Conservation (phyloP, 768 basidiomycete genomes). For the Lactarius sp. region DNA sequence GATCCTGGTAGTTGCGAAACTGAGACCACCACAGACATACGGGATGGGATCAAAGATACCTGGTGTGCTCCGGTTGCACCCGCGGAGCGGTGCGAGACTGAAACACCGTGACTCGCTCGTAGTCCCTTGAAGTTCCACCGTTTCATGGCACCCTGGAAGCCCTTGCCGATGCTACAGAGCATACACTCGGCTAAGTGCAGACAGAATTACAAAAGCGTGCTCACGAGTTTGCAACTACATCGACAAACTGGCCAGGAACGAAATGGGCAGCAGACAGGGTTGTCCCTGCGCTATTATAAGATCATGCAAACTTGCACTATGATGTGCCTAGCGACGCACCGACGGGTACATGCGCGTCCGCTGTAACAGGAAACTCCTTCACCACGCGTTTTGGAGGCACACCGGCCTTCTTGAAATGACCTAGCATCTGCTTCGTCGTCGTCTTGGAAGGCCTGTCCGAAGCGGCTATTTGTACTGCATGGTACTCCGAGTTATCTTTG, state of each 20-base stretch:
- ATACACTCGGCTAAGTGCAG: background rate
- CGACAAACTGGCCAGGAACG: conserved; percentile 94
- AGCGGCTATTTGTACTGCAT: conserved; percentile 92
- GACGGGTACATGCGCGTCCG: conserved; percentile 85
- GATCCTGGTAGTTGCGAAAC: conserved; percentile 55
- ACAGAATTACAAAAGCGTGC: conserved; percentile 32
- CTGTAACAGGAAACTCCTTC: conserved; percentile 82
- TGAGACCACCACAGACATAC: background rate
- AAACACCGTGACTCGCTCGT: conserved; percentile 93
- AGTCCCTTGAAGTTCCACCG: conserved; percentile 90
- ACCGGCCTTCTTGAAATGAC: conserved; percentile 82
- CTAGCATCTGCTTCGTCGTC: conserved; percentile 74
- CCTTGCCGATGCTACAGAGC: conserved; percentile 79
- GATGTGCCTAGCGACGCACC: conserved; percentile 48
- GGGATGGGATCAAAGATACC: conserved; percentile 40
- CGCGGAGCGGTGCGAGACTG: conserved; percentile 85
- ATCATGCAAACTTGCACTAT: background rate
- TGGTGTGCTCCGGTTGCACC: conserved; percentile 96
- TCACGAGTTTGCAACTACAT: conserved; percentile 86
- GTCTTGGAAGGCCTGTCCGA: conserved; percentile 68
- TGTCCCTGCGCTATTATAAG: conserved; percentile 52
- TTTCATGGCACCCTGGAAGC: conserved; percentile 97
- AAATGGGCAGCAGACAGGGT: conserved; percentile 89
- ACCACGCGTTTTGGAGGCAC: conserved; percentile 80
- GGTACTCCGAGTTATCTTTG: conserved; percentile 66